These are phyloP conservation scores for Pseudopyricularia cyperi DNA, from an alignment of 2,329 filamentous ascomycete species.

Conservation along the genomic window DNA sequence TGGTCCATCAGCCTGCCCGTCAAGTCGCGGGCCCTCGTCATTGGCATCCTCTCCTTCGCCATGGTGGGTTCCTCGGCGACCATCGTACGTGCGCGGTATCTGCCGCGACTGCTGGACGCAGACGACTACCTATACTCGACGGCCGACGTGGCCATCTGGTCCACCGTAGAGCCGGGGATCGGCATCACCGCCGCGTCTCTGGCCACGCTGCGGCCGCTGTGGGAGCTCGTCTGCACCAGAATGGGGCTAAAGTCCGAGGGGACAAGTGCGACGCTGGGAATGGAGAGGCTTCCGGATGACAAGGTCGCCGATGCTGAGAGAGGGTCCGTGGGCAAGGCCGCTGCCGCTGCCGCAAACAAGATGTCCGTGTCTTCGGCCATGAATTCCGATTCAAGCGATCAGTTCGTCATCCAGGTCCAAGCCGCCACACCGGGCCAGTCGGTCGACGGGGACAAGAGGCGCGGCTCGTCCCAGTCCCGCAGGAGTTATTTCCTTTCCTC, in stretches of 20 bases:
- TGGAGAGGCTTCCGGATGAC: background rate
- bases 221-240: background rate
- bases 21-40: constrained; percentile 11
- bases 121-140: constrained; percentile 29
- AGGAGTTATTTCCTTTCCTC: background rate
- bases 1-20: constrained; percentile 18
- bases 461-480: background rate
- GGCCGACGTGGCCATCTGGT: constrained; percentile 30
- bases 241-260: background rate
- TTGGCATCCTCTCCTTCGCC: constrained; percentile 11
- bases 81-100: constrained; percentile 27
- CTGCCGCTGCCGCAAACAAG: background rate
- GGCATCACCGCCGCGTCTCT: constrained; percentile 24
- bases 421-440: background rate
- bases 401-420: background rate
- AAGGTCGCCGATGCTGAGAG: background rate
- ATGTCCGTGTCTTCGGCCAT: background rate
- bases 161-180: constrained; percentile 28
- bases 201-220: constrained; percentile 25
- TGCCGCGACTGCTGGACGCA: constrained; percentile 20
- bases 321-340: background rate
- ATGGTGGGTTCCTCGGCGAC: constrained; percentile 26
- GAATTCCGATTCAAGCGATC: background rate
- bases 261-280: no score
- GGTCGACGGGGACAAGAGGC: background rate